These are phyloP conservation scores for Yamadazyma phyllophila DNA, from an alignment of 805 yeast species.

Conservation along the genomic window DNA sequence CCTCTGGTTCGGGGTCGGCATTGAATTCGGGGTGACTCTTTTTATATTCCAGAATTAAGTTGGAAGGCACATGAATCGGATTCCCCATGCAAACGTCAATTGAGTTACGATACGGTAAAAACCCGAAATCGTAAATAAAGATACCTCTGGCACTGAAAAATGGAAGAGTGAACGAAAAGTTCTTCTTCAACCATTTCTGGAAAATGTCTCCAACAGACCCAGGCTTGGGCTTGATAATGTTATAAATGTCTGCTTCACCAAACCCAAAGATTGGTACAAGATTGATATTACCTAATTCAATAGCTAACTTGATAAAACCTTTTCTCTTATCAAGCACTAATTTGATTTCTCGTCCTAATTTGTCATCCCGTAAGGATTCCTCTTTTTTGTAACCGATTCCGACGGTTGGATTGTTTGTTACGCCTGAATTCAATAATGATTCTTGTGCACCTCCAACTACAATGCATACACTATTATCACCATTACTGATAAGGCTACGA, in stretches of 20 bases:
- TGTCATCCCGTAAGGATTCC: conserved; percentile 1
- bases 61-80: conserved; percentile 58
- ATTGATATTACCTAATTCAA: conserved; percentile 71
- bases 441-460: conserved; percentile 98
- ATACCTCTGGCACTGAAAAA: conserved; percentile 89
- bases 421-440: conserved; percentile 54
- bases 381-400: conserved; percentile 31
- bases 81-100: conserved; percentile 73
- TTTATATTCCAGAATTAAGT: conserved; percentile 30
- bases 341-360: conserved; percentile 42
- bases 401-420: conserved; percentile 29
- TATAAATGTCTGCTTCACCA: conserved; percentile 74
- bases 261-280: conserved; percentile 88
- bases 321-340: conserved; percentile 74
- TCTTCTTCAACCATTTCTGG: conserved; percentile 71
- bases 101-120: conserved; percentile 80
- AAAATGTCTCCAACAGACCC: conserved; percentile 49
- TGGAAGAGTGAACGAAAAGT: conserved; percentile 83
- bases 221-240: conserved; percentile 39
- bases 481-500: conserved; percentile 54
- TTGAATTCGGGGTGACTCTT: conserved; percentile 31
- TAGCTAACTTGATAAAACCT: conserved; percentile 86
- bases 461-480: conserved; percentile 74
- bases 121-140: conserved; percentile 88
- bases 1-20: conserved; percentile 1